Percentiles rank a stretch among this genome's conserved stretches.
These are phyloP conservation scores for Neofusicoccum umdonicola DNA, from an alignment of 2,329 filamentous ascomycete genomes.

Conservation along the genomic window DNA sequence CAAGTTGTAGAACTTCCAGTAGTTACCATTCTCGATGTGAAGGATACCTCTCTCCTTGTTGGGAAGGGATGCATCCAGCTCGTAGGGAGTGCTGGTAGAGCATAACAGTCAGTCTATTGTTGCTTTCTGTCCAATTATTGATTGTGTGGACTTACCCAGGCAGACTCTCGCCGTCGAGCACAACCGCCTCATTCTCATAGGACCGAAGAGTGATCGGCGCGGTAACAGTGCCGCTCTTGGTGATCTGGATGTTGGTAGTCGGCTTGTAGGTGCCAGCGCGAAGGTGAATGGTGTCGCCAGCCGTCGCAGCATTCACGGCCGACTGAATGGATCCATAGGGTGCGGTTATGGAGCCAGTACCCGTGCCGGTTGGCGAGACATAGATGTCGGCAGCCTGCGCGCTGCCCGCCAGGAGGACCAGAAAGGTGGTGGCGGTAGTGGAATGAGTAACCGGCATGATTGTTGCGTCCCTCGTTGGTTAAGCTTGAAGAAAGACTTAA, in stretches of 20 bases:
- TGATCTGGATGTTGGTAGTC: slow-evolving; percentile 50
- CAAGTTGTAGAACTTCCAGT: slow-evolving; percentile 48
- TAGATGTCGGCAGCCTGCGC: slow-evolving; percentile 38
- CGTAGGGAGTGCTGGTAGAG: slow-evolving; percentile 40
- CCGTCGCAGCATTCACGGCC: slow-evolving; percentile 45
- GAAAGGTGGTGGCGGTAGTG: not conserved
- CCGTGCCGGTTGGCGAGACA: slow-evolving; percentile 46
- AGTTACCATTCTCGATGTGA: slow-evolving; percentile 47
- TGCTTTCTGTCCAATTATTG: too few relatives aligned
- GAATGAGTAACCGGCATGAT: not conserved
- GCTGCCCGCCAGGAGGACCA: not conserved
- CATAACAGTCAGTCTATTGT: too few relatives aligned
- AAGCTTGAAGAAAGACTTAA: not conserved
- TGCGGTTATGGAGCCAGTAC: slow-evolving; percentile 39
- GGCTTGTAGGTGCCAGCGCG: slow-evolving; percentile 47
- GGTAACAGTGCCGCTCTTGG: slow-evolving; percentile 41
- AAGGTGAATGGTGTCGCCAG: slow-evolving; percentile 48
- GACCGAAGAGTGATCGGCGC: slow-evolving; percentile 44
- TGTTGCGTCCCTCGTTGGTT: not conserved
- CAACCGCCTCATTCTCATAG: slow-evolving; percentile 45
- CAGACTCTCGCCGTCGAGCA: slow-evolving; percentile 47
- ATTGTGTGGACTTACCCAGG: slow-evolving; percentile 13
- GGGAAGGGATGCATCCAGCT: slow-evolving; percentile 39
- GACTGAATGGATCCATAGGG: slow-evolving; percentile 49
- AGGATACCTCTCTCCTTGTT: slow-evolving; percentile 47